Evolutionary conservation across 225 moss, liverwort and hornwort genomes (phyloP).

Genomic region (Antitrichia curtipendula): DNA sequence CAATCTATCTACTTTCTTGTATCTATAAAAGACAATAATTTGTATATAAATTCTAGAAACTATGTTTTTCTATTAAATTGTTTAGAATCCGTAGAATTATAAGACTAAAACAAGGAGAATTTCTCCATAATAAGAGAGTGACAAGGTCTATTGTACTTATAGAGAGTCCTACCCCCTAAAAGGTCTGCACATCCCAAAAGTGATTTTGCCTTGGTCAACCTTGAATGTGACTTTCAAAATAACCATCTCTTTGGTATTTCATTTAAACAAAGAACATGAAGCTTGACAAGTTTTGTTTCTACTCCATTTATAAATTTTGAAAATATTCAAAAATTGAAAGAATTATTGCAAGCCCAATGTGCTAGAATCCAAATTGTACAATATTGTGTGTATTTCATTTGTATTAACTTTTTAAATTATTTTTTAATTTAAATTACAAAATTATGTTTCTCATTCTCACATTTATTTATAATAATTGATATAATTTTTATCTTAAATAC

Average conservation of each 20-base stretch:
- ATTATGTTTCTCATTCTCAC: background rate
- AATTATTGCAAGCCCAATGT: background rate
- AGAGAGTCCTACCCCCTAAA: background rate
- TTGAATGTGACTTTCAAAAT: background rate
- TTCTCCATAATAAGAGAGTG: background rate
- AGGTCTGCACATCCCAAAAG: accelerated
- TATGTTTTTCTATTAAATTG: background rate
- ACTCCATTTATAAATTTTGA: background rate
- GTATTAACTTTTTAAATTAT: background rate
- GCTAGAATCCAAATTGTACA: background rate
- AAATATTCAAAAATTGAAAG: background rate
- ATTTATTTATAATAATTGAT: background rate
- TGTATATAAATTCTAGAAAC: too few species aligned
- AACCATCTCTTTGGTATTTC: background rate
- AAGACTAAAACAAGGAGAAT: accelerated
- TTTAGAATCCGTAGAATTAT: background rate
- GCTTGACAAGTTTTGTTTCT: background rate
- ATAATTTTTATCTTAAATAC: background rate
- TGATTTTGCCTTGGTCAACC: background rate
- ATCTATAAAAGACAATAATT: background rate
- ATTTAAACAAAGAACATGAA: background rate
- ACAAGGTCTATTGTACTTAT: background rate
- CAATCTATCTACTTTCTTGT: background rate
- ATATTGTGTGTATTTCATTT: background rate
- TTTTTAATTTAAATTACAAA: background rate